Evolutionary conservation across 75 land plant species (phyloP).

Genomic region (Selaginella tamariscina): DNA sequence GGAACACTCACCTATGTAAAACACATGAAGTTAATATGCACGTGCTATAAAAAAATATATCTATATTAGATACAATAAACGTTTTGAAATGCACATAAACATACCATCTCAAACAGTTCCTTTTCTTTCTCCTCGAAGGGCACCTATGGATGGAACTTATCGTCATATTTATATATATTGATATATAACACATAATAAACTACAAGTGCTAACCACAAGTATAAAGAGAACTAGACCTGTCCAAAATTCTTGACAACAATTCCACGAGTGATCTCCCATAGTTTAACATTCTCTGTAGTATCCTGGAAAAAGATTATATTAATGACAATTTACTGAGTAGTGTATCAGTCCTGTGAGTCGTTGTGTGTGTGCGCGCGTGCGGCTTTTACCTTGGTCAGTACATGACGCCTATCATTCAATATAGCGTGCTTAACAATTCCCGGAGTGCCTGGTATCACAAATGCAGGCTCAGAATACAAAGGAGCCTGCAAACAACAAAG

Average conservation of each 20-base stretch:
- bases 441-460: conserved; percentile 60
- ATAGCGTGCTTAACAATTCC: conserved; percentile 80
- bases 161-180: no score
- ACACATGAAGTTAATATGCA: not conserved
- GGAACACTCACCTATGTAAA: conserved; percentile 71
- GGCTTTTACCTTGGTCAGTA: conserved; percentile 80
- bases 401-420: conserved; percentile 84
- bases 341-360: no score
- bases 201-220: not conserved
- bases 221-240: not conserved
- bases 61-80: not conserved
- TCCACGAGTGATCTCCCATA: conserved; percentile 5
- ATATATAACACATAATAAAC: no score
- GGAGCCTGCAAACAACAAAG: conserved; percentile 44
- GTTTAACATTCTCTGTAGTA: not conserved
- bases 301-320: not conserved
- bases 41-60: conserved; percentile 11
- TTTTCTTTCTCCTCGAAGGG: conserved; percentile 86
- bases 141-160: conserved; percentile 39
- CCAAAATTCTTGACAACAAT: not conserved
- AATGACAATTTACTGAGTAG: not conserved
- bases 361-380: no score
- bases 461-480: conserved; percentile 53
- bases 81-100: conserved; percentile 2
- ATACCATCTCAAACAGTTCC: conserved; percentile 91